Conservation (phyloP, 306 rosid genomes). For the Cucurbita moschata region DNA sequence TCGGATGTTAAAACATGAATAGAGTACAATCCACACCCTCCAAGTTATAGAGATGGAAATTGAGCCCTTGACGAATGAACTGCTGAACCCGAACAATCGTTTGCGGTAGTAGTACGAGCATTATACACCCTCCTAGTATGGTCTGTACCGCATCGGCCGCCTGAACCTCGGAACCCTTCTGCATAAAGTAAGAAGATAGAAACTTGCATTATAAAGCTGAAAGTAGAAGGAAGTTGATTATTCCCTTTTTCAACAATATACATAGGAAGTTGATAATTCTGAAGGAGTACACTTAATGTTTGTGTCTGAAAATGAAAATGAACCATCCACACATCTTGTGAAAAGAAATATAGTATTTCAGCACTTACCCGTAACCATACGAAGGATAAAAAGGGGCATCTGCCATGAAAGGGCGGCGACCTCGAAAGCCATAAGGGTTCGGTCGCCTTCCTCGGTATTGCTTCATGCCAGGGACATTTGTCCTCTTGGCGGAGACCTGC, state of each 20-base stretch:
- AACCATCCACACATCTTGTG: neutral
- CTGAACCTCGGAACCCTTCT: constrained; percentile 93
- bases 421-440: constrained; percentile 36
- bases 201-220: neutral
- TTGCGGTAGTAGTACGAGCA: neutral
- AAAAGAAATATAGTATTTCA: neutral
- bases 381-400: constrained; percentile 58
- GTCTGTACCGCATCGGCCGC: constrained; percentile 81
- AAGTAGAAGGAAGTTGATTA: neutral
- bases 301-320: no score
- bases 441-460: constrained; percentile 82
- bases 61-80: constrained; percentile 1
- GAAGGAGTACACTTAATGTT: neutral
- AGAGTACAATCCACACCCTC: constrained; percentile 19
- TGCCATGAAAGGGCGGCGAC: constrained; percentile 79
- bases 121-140: constrained; percentile 33
- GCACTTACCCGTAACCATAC: constrained; percentile 72
- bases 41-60: constrained; percentile 11
- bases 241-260: neutral
- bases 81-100: neutral
- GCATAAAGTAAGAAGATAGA: constrained; percentile 18
- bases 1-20: constrained; percentile 13
- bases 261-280: neutral
- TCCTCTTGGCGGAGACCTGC: constrained; percentile 94
- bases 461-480: constrained; percentile 89